Conservation (phyloP, 768 basidiomycete species). For the Heimioporus sp. region DNA sequence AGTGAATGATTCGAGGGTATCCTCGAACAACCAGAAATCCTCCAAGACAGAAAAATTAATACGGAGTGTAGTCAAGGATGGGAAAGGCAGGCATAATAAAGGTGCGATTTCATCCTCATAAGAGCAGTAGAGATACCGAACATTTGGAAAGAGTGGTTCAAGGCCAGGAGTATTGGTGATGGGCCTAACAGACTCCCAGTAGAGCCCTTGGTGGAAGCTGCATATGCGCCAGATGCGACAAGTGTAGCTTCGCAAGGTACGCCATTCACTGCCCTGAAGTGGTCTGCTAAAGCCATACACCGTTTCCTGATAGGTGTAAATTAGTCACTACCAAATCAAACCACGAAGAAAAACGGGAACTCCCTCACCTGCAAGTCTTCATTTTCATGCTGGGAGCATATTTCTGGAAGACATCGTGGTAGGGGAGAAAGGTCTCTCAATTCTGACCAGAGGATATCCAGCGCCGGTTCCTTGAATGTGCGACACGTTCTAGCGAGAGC, state of each 20-base stretch:
- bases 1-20: not conserved
- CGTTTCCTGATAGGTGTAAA: too few relatives aligned
- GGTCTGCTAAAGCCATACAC: not conserved
- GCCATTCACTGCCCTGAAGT: constrained; percentile 1
- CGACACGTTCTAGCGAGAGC: not conserved
- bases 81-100: not conserved
- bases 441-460: not conserved
- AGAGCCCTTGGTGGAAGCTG: not conserved
- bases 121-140: not conserved
- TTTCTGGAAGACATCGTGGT: not conserved
- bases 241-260: constrained; percentile 1
- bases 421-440: not conserved
- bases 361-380: not conserved
- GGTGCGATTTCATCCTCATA: not conserved
- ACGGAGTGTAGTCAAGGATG: not conserved
- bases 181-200: not conserved
- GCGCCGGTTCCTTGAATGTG: not conserved
- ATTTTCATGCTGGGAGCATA: not conserved
- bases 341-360: not conserved
- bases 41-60: not conserved
- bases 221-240: not conserved
- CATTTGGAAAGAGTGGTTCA: constrained; percentile 1
- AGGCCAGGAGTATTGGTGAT: not conserved
- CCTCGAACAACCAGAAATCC: not conserved
- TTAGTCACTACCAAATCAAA: not conserved